Percentiles rank a stretch among this genome's conserved stretches.
phyloP scores from a whole-genome alignment of 2,329 filamentous ascomycete species.

The Didymella exigua region DNA sequence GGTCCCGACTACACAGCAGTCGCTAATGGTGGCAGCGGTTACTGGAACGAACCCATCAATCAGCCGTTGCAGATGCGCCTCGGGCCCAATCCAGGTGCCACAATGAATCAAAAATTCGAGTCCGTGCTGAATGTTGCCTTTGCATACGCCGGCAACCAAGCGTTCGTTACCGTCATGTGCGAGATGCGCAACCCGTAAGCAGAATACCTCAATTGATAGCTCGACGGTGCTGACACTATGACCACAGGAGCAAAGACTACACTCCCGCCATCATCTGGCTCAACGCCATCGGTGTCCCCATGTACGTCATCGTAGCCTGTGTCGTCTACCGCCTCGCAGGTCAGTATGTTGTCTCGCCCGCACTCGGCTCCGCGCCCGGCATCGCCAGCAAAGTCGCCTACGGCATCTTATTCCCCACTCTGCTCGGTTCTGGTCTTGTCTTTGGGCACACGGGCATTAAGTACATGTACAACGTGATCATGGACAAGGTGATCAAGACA shows the following conservation, averaged over 20 bases:
- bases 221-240: not conserved
- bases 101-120: slow-evolving; percentile 12
- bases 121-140: slow-evolving; percentile 65
- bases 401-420: slow-evolving; percentile 69
- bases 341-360: slow-evolving; percentile 63
- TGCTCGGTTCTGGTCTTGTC: slow-evolving; percentile 71
- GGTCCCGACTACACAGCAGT: slow-evolving; percentile 7
- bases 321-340: slow-evolving; percentile 71
- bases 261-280: slow-evolving; percentile 12
- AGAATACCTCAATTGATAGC: slow-evolving; percentile 51
- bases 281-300: slow-evolving; percentile 55
- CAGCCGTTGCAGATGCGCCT: slow-evolving; percentile 12
- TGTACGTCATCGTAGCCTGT: slow-evolving; percentile 66
- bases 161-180: slow-evolving; percentile 68
- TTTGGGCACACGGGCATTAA: slow-evolving; percentile 69
- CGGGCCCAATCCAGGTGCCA: slow-evolving; percentile 5
- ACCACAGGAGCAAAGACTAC: slow-evolving; percentile 9
- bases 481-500: slow-evolving; percentile 38
- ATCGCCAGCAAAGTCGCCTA: slow-evolving; percentile 66
- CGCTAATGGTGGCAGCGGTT: slow-evolving; percentile 6
- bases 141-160: slow-evolving; percentile 55
- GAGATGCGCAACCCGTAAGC: slow-evolving; percentile 59
- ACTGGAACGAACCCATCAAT: slow-evolving; percentile 9
- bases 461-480: slow-evolving; percentile 66
- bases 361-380: slow-evolving; percentile 63